Percentiles rank a stretch among this genome's conserved stretches.
These are phyloP conservation scores for Scutellaria galericulata DNA, from an alignment of 257 asterid species.

Conservation along the genomic window DNA sequence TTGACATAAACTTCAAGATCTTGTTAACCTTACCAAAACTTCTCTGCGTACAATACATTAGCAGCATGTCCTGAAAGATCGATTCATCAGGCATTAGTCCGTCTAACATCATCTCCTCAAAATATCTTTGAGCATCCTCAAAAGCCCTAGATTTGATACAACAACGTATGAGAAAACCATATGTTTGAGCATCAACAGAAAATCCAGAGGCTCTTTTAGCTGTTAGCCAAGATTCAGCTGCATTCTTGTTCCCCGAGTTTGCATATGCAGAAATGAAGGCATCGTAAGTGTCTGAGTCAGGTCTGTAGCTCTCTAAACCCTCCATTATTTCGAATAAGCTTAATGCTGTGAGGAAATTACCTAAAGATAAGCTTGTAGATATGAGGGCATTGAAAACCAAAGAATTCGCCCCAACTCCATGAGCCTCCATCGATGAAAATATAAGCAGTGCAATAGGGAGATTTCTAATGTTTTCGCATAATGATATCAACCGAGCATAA, in stretches of 20 bases:
- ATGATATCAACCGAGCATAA: slow-evolving; percentile 43
- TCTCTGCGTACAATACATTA: slow-evolving; percentile 41
- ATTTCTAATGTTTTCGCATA: slow-evolving; percentile 48
- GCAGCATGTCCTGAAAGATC: slow-evolving; percentile 40
- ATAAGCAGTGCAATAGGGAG: slow-evolving; percentile 48
- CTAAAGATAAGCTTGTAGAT: slow-evolving; percentile 52
- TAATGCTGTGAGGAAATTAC: slow-evolving; percentile 49
- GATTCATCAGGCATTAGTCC: slow-evolving; percentile 42
- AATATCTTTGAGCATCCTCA: slow-evolving; percentile 49
- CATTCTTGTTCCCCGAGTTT: slow-evolving; percentile 46
- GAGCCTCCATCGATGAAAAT: slow-evolving; percentile 57
- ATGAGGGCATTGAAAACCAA: slow-evolving; percentile 50
- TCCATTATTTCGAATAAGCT: slow-evolving; percentile 63
- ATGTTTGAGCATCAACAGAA: slow-evolving; percentile 41
- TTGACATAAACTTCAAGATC: slow-evolving; percentile 33
- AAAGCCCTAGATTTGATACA: slow-evolving; percentile 42
- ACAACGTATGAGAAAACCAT: slow-evolving; percentile 47
- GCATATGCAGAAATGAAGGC: slow-evolving; percentile 52
- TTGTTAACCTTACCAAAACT: slow-evolving; percentile 32
- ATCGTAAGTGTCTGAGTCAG: slow-evolving; percentile 47
- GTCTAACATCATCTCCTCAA: slow-evolving; percentile 46
- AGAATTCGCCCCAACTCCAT: slow-evolving; percentile 48
- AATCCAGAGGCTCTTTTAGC: slow-evolving; percentile 48
- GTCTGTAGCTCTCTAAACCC: slow-evolving; percentile 43
- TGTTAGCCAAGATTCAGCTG: slow-evolving; percentile 48